Base-by-base conservation (phyloP, 768 basidiomycete species). In the Boletellus sp. region DNA sequence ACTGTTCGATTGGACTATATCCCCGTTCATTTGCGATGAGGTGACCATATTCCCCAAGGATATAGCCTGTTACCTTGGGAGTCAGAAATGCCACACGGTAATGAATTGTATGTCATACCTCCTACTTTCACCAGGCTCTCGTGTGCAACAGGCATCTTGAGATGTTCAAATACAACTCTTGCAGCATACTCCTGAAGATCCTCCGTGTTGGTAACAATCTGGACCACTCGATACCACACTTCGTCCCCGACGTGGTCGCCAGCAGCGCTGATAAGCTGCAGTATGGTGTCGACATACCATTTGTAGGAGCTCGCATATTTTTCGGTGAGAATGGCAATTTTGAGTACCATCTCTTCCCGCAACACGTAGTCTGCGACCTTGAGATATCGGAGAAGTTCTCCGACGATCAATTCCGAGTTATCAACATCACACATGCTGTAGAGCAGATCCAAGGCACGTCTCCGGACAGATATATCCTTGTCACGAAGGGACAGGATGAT, bases 341-440 rank as follows among this genome's bases (percentile, higher is more conserved):
- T 98, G 47, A 98, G 77, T 2, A 98, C 96, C 94, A 98, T 94
- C 70, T 99, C 94, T 72, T 99, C 96, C 38, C 96, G 79, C 28
- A 99, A 75, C 15, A 86, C 93, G 59, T 97, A 98, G 68, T 99
- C 96, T 7, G 96, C 96, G n/a, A 96, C 83, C 65, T 83, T 84
- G 50, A 99, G 81, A 68, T 97, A 99, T 49, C 90, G 83, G 48
- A 99, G 74, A 16, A 99, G 78, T 69, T 99, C 95, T 33, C 89
- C 94, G 31, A 99, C 96, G 60, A 98, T 94, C 54, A 90, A 73
- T 65, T 96, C 94, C 6, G 95, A 91, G 69, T 97, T 99, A 62
- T 90, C 87, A n/a, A 86, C 78, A 66, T 99, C 96, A 69, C 96
- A 98, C 96, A 99, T 99, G 72, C 93, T 95, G 71, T 98, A 98